These are phyloP conservation scores for Pholiota microspora DNA, from an alignment of 768 basidiomycete genomes.

Conservation along the genomic window DNA sequence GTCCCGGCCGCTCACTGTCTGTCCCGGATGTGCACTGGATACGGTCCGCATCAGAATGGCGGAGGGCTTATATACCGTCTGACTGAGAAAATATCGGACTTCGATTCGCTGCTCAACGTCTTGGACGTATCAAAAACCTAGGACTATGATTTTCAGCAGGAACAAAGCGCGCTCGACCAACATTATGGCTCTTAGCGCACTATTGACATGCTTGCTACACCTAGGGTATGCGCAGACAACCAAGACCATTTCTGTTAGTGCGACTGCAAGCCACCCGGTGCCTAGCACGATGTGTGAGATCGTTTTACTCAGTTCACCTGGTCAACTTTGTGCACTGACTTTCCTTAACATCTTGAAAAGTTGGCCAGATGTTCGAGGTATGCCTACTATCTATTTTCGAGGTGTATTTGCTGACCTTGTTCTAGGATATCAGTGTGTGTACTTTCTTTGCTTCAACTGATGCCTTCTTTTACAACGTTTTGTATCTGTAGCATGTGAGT, in stretches of 20 bases:
- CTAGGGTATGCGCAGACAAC: slow-evolving; percentile 12
- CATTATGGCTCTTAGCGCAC: slow-evolving; percentile 2
- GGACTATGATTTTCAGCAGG: neutral
- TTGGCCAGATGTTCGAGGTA: slow-evolving; percentile 58
- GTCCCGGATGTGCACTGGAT: neutral
- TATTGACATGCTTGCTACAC: neutral
- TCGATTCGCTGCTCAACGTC: too few species aligned
- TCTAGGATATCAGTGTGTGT: slow-evolving; percentile 63
- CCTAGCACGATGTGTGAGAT: slow-evolving; percentile 50
- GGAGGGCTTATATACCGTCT: neutral
- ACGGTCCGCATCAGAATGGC: neutral
- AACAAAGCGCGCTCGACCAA: slow-evolving; percentile 2
- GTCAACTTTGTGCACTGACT: neutral
- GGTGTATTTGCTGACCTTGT: neutral
- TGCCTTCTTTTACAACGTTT: neutral
- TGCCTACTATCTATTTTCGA: neutral
- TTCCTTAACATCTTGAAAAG: slow-evolving; percentile 9
- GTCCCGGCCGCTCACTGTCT: neutral
- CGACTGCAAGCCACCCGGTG: slow-evolving; percentile 48
- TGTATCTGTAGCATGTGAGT: slow-evolving; percentile 31
- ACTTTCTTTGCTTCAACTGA: neutral
- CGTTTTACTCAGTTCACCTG: neutral
- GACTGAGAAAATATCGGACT: too few species aligned
- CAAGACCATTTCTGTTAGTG: slow-evolving; percentile 38
- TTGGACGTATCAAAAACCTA: too few species aligned